Base-by-base conservation (phyloP, 768 basidiomycete genomes). In the Hygrocybe punicea region DNA sequence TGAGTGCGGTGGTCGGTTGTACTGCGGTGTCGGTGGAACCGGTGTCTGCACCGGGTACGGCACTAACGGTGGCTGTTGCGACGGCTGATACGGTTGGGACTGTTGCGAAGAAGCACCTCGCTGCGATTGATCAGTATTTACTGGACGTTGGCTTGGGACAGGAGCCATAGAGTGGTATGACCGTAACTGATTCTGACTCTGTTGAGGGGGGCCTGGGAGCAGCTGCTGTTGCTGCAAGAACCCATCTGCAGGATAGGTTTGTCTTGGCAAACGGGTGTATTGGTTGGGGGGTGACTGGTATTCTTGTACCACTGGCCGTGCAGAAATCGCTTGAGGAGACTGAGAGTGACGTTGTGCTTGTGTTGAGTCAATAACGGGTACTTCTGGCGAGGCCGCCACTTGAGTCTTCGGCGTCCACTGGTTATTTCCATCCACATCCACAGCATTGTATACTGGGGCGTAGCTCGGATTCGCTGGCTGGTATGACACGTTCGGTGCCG, bases 361-460 rank as follows among this genome's bases (percentile, higher is more conserved):
- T 42, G 67, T 67, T 25, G 57, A 62, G 29, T 60, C 55, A 25
- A 58, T 51, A 23, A 62, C 37, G 5, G 69, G 55, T 23, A 60
- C 47, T 29, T 55, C 50, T 23, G 62, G 55, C 17, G 69, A 37
- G 46, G 39, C 9, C 24, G 59, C 57, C 11, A 62, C 55, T 54
- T 65, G 64, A 24, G 56, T 56, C n/a, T 66, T 61, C 36, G 71
- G 64, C n/a, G 65, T 62, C 74, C 76, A 78, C 57, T 75, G 74
- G 48, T 51, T 59, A 57, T 74, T 71, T 23, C 66, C 68, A 49
- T 66, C 68, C 17, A 16, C 14, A 17, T 8, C 14, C 6, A 23
- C 45, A 53, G 61, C 63, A 58, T 59, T 68, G 54, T 57, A 65
- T 36, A 63, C 66, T 59, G 62, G 58, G 24, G 48, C 63, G 57